A percentile compares a stretch with the other conserved stretches of the same genome.
Conservation (phyloP, 257 asterid species). For the Nicotiana undulata region DNA sequence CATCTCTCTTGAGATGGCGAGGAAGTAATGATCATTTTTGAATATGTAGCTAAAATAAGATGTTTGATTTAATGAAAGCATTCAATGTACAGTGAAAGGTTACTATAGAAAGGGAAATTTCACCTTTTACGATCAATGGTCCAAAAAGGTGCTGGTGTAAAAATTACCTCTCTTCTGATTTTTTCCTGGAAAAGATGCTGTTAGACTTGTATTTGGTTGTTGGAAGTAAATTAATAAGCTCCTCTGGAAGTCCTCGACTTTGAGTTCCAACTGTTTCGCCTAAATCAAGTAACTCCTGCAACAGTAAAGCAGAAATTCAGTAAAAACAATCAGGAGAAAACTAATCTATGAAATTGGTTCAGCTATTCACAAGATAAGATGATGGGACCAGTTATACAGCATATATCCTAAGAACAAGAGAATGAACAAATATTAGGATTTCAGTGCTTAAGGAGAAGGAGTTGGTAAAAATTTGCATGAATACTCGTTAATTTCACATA, state of each 20-base stretch:
- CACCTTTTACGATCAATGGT: background rate
- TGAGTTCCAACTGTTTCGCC: conserved; percentile 89
- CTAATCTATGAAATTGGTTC: background rate
- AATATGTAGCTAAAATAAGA: background rate
- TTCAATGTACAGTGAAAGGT: background rate
- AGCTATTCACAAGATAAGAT: background rate
- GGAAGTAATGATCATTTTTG: background rate
- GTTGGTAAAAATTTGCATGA: background rate
- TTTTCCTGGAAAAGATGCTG: conserved; percentile 61
- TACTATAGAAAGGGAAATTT: background rate
- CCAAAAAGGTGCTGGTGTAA: background rate
- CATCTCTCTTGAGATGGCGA: background rate
- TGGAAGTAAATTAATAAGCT: conserved; percentile 69
- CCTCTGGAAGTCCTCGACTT: conserved; percentile 78
- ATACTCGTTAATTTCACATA: background rate
- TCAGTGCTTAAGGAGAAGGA: background rate
- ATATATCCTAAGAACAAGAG: background rate
- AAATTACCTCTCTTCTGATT: conserved; percentile 60
- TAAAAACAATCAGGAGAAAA: background rate
- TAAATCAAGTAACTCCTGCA: conserved; percentile 82
- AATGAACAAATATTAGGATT: background rate
- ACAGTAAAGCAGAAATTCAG: background rate
- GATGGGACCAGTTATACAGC: background rate
- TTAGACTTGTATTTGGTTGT: conserved; percentile 73
- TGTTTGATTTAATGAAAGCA: background rate